Evolutionary conservation across 495 filamentous ascomycete species (phyloP).

Genomic region (Darksidea phi): DNA sequence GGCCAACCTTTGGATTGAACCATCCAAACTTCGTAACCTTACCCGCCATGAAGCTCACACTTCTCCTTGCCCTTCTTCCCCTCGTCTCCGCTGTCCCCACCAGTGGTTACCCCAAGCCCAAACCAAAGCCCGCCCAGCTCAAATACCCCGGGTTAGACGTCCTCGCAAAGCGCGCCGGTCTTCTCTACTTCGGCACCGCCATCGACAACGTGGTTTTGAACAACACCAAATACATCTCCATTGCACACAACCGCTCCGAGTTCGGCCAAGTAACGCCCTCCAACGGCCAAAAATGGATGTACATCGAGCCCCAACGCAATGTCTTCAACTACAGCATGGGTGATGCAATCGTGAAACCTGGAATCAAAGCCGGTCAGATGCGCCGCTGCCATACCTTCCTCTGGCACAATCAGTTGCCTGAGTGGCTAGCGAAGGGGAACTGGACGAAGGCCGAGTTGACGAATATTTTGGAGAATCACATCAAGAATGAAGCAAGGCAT

Average conservation of each 20-base stretch:
- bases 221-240: constrained; percentile 44
- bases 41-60: constrained; percentile 27
- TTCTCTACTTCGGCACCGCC: constrained; percentile 53
- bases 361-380: constrained; percentile 26
- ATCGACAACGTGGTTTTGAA: constrained; percentile 49
- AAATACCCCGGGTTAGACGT: constrained; percentile 41
- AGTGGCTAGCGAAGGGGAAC: constrained; percentile 37
- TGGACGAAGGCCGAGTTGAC: constrained; percentile 37
- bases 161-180: constrained; percentile 46
- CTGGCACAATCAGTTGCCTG: constrained; percentile 43
- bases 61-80: constrained; percentile 8
- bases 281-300: constrained; percentile 54
- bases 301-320: constrained; percentile 46
- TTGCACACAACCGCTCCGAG: constrained; percentile 48
- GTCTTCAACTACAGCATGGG: constrained; percentile 42
- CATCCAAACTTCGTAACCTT: background rate
- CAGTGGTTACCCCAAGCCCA: background rate
- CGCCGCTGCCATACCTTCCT: constrained; percentile 44
- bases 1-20: background rate
- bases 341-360: constrained; percentile 36
- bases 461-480: constrained; percentile 39
- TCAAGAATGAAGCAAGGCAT: constrained; percentile 36
- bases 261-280: constrained; percentile 56
- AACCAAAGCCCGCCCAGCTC: constrained; percentile 14
- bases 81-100: constrained; percentile 15